Evolutionary conservation across 495 filamentous ascomycete species (phyloP), one percentile per base, ranked within the genome.

Genomic region (Penicillium tannophilum): DNA sequence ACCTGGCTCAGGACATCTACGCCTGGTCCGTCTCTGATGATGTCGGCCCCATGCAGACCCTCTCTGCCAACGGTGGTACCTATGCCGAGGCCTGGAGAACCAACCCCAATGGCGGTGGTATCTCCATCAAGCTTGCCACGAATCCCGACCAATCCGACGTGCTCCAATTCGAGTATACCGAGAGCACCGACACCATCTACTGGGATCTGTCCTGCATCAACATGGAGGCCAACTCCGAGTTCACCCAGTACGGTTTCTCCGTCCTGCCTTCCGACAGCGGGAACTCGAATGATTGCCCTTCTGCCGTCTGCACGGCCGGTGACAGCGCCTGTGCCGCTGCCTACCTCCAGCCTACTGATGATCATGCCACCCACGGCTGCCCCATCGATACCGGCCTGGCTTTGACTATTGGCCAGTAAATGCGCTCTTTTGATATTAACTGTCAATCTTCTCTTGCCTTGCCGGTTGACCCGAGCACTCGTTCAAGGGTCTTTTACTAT

Each of bases 151-250:
- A 68, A 59, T n/a, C 46, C 61, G 68, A 71, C 49, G 69, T 79
- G n/a, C 67, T 79, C 11, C 76, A 79, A 67, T 79, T 75, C 69
- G 76, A 79, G 70, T 79, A 79, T 70, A 77, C 76, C 63, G 49
- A 68, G 55, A 50, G 60, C 23, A 55, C 52, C 46, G 68, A 75
- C 35, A 71, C 63, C 39, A 69, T 79, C 67, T 77, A 59, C 68
- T 79, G 76, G 76, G 76, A 79, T 59, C 65, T 77, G 35, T 77
- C 74, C 41, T 76, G 71, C 69, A 78, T 79, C 60, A 61, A 80
- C 66, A 74, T 78, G 72, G 62, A 63, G 47, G 19, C 60, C 11
- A 59, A 60, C 57, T 74, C 72, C 55, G 59, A 63, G 54, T 80
- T 80, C 71, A 75, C 69, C 65, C 63, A 72, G 63, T 61, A 67